Conservation (phyloP, 148 eudicot species). For the Cornus controversa region DNA sequence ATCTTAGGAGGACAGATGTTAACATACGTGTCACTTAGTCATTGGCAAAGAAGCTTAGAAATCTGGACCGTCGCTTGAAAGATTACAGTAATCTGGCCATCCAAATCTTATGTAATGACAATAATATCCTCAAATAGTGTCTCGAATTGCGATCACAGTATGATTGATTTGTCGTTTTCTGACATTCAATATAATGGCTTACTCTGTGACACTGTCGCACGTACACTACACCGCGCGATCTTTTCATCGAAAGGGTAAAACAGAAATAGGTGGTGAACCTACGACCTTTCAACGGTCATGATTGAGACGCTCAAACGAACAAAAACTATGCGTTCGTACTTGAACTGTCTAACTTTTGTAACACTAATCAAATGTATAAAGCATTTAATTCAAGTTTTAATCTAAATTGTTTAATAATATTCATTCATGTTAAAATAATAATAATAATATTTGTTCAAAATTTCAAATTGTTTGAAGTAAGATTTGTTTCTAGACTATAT, state of each 20-base stretch:
- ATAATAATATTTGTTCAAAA: no score
- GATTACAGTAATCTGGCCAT: not conserved
- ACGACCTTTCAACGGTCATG: slow-evolving; percentile 6
- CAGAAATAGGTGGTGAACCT: not conserved
- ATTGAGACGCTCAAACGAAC: slow-evolving; percentile 1
- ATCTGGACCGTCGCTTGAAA: not conserved
- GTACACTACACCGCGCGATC: not conserved
- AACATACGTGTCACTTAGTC: not conserved
- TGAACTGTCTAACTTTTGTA: not conserved
- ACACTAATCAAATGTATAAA: no score
- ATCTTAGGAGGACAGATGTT: not conserved
- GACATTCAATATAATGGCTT: not conserved
- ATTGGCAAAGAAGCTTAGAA: not conserved
- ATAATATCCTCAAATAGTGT: not conserved
- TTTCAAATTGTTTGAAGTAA: no score
- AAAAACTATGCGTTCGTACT: not conserved
- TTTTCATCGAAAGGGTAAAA: not conserved
- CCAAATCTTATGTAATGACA: not conserved
- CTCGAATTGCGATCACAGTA: not conserved
- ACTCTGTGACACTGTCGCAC: not conserved
- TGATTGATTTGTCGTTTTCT: not conserved
- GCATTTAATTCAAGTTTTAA: no score
- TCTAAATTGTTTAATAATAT: no score
- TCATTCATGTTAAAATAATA: no score
- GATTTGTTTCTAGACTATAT: no score